Conservation (phyloP, 1,284 basidiomycete species). For the Moesziomyces antarcticus region DNA sequence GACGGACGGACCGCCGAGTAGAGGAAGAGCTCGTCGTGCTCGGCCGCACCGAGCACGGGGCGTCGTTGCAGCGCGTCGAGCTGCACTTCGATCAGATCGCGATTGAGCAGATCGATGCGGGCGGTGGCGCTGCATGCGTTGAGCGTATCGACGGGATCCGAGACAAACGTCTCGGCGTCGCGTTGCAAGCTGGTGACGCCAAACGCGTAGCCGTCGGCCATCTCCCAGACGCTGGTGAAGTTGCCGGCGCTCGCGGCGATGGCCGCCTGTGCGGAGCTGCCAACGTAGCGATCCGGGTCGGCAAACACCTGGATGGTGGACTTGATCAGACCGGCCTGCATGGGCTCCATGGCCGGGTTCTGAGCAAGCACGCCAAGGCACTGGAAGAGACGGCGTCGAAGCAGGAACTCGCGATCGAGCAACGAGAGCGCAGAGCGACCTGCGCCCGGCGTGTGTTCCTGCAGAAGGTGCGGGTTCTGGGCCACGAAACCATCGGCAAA, state of each 20-base stretch:
- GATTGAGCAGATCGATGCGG: slow-evolving; percentile 75
- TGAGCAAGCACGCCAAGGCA: slow-evolving; percentile 87
- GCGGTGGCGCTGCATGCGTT: slow-evolving; percentile 28
- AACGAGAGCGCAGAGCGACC: slow-evolving; percentile 72
- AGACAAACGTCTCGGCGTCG: slow-evolving; percentile 61
- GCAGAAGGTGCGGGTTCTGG: slow-evolving; percentile 65
- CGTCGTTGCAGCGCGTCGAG: slow-evolving; percentile 80
- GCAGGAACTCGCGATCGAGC: slow-evolving; percentile 82
- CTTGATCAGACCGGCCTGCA: slow-evolving; percentile 83
- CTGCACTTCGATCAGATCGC: slow-evolving; percentile 80
- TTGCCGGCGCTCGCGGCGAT: slow-evolving; percentile 87
- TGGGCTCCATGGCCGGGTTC: slow-evolving; percentile 80
- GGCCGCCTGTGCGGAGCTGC: slow-evolving; percentile 88
- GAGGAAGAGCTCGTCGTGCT: slow-evolving; percentile 85
- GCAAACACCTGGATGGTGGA: slow-evolving; percentile 86
- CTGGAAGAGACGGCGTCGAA: slow-evolving; percentile 86
- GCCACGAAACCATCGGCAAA: slow-evolving; percentile 78
- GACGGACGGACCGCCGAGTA: slow-evolving; percentile 68
- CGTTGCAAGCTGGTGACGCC: slow-evolving; percentile 80
- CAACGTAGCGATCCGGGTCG: slow-evolving; percentile 76
- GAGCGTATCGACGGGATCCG: slow-evolving; percentile 40
- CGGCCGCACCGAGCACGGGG: slow-evolving; percentile 84
- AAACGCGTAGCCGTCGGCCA: slow-evolving; percentile 88
- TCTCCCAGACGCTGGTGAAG: slow-evolving; percentile 87
- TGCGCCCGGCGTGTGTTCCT: slow-evolving; percentile 58